Base-by-base conservation (phyloP, 257 asterid genomes). In the Solanum sejunctum region DNA sequence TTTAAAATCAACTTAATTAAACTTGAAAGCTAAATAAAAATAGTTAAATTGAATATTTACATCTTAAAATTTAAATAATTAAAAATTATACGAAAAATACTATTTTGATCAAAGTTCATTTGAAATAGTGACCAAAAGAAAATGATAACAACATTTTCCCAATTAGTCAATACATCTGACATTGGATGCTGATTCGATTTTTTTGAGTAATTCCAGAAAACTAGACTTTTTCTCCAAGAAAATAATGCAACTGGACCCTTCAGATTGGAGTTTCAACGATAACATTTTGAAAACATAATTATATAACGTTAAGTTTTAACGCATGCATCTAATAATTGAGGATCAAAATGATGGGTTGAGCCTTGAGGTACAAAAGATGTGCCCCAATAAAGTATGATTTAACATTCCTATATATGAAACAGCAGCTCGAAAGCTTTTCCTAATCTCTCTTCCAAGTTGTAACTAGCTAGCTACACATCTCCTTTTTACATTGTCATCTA, bases 401-500 rank as follows among this genome's bases (percentile, higher is more conserved):
- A 75, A 75, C 43, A 47, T 49, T 23, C 61, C 57, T 49, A 49
- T 10, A 23, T 75, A 13, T 21, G 21, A 13, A 75, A 49, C 61
- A 21, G 15, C 12, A 49, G 43, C 39, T 51, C 49, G 26, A 52
- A 26, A 15, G 64, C 16, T 52, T 84, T 28, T 84, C 84, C 88
- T 80, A 87, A 55, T 75, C 9, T 56, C 26, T 56, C 82, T 86
- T 85, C 87, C 43, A 63, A n/a, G 86, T 75, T 75, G 41, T 49
- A 58, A 55, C 89, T 88, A 66, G 64, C 56, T 60, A 66, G 69
- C 56, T 60, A 80, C 81, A 85, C 84, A 78, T 79, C 28, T 54
- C 84, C 84, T 86, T 86, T 88, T 49, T 89, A 91, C 94, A 90
- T 41, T 28, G 51, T 26, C 57, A 78, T 52, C 23, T 26, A 52